Percentiles rank a stretch among this genome's conserved stretches.
These are phyloP conservation scores for Penicillium diatomitis DNA, from an alignment of 495 filamentous ascomycete species.

Conservation along the genomic window DNA sequence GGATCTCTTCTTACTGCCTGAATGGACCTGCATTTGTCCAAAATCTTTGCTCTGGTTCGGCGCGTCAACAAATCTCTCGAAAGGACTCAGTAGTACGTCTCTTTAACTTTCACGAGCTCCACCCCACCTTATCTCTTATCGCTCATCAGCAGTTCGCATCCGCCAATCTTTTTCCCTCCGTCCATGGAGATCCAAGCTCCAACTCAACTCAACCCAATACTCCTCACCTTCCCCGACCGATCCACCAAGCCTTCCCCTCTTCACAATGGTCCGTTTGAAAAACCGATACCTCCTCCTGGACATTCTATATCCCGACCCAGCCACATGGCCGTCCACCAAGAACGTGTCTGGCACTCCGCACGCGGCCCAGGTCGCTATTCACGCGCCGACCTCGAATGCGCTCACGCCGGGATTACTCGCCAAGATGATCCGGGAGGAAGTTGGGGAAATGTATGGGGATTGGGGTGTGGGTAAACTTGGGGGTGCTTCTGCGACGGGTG, in stretches of 20 bases:
- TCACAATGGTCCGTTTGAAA: slow-evolving; percentile 85
- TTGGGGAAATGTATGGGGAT: slow-evolving; percentile 76
- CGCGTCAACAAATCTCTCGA: too few species aligned
- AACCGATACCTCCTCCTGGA: slow-evolving; percentile 87
- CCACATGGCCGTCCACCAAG: slow-evolving; percentile 20
- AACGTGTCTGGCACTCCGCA: slow-evolving; percentile 1
- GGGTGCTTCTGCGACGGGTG: slow-evolving; percentile 46
- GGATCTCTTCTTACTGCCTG: too few species aligned
- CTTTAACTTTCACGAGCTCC: background rate
- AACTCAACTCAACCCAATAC: background rate
- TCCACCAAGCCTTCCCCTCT: background rate
- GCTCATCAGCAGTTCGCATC: slow-evolving; percentile 6
- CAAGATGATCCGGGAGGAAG: slow-evolving; percentile 56
- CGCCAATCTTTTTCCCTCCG: slow-evolving; percentile 3
- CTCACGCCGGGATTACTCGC: slow-evolving; percentile 55
- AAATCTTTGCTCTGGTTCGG: too few species aligned
- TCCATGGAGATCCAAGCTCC: background rate
- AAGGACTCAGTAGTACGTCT: too few species aligned
- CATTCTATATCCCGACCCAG: slow-evolving; percentile 71
- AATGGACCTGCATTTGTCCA: too few species aligned
- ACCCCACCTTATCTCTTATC: slow-evolving; percentile 15
- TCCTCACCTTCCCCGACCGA: background rate
- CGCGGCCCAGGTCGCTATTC: slow-evolving; percentile 51
- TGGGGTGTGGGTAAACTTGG: slow-evolving; percentile 62
- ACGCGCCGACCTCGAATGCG: slow-evolving; percentile 61